A percentile compares a stretch with the other conserved stretches of the same genome.
These are phyloP conservation scores for Lipomyces anomalus DNA, from an alignment of 805 yeast species.

Conservation along the genomic window DNA sequence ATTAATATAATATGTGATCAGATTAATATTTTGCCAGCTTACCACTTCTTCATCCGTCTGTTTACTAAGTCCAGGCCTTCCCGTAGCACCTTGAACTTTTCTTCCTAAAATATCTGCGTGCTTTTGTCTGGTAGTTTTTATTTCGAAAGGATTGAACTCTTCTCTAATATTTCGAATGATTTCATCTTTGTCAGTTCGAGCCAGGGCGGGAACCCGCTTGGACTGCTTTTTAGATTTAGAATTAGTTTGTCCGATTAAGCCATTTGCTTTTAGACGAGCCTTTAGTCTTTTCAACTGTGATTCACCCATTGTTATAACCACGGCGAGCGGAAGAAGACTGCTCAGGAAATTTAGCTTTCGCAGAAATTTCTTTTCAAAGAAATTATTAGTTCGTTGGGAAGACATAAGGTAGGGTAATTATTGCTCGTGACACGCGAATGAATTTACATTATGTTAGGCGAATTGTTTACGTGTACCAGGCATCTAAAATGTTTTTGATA, in stretches of 20 bases:
- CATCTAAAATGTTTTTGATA: too few relatives aligned
- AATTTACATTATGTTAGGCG: too few relatives aligned
- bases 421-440: too few relatives aligned
- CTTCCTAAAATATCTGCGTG: slow-evolving; percentile 41
- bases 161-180: slow-evolving; percentile 60
- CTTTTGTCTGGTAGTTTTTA: slow-evolving; percentile 63
- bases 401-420: too few relatives aligned
- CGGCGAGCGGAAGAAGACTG: too few relatives aligned
- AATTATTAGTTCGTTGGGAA: too few relatives aligned
- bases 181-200: slow-evolving; percentile 60
- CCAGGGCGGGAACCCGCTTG: slow-evolving; percentile 32
- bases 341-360: too few relatives aligned
- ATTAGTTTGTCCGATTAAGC: slow-evolving; percentile 82
- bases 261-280: slow-evolving; percentile 68
- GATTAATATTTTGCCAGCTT: neutral
- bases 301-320: slow-evolving; percentile 75
- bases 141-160: slow-evolving; percentile 87
- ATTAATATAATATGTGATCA: neutral
- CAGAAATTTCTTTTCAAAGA: too few relatives aligned
- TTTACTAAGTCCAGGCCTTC: slow-evolving; percentile 64
- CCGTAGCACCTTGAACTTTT: slow-evolving; percentile 47
- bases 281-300: slow-evolving; percentile 82
- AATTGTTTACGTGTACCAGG: too few relatives aligned
- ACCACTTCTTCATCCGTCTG: slow-evolving; percentile 56
- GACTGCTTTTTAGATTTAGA: slow-evolving; percentile 45